Conservation (phyloP, 306 rosid genomes). For the Pachyrhizus erosus region DNA sequence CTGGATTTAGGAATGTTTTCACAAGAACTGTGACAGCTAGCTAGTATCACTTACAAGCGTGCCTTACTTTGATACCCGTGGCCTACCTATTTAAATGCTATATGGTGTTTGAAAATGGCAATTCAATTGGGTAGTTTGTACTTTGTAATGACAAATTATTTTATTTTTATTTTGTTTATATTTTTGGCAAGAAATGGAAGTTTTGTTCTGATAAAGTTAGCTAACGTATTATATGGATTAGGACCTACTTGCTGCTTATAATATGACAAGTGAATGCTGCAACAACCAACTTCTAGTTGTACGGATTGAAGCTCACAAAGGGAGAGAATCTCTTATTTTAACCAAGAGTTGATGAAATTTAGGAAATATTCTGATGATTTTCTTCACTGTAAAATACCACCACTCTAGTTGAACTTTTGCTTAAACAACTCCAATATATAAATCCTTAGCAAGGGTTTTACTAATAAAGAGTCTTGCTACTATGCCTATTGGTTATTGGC, state of each 20-base stretch:
- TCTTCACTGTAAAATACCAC: background rate
- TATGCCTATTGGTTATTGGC: background rate
- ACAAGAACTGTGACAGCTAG: background rate
- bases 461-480: background rate
- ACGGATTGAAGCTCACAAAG: background rate
- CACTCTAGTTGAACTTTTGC: background rate
- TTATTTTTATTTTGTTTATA: background rate
- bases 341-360: background rate
- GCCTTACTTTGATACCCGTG: background rate
- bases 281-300: background rate
- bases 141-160: background rate
- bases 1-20: background rate
- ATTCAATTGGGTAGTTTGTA: background rate
- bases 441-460: background rate
- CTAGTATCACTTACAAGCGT: background rate
- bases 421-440: background rate
- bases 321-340: background rate
- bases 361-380: background rate
- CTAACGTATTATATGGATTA: background rate
- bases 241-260: background rate
- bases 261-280: background rate
- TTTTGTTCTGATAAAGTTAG: background rate
- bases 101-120: background rate
- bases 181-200: background rate
- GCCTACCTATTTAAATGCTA: slow-evolving; percentile 7